Conservation (phyloP, 2,329 filamentous ascomycete genomes). For the Colletotrichum cuscutae region DNA sequence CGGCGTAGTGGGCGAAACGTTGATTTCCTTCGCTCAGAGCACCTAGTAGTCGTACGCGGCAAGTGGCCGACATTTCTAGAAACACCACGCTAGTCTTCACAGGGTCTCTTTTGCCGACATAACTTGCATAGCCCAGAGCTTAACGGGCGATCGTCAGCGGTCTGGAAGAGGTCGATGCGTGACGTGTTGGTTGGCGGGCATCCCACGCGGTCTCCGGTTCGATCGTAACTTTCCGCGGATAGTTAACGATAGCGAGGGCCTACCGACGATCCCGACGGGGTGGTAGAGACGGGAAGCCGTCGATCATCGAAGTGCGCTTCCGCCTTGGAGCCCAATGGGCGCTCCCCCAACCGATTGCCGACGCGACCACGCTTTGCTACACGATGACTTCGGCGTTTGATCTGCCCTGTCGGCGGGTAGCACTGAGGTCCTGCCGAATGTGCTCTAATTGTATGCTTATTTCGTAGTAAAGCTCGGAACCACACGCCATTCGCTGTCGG, state of each 20-base stretch:
- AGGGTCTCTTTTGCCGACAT: neutral
- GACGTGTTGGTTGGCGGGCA: neutral
- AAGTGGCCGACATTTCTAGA: neutral
- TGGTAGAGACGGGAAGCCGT: constrained; percentile 14
- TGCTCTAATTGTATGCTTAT: neutral
- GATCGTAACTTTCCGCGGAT: neutral
- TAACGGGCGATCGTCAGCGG: neutral
- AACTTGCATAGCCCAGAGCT: constrained; percentile 6
- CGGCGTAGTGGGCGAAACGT: neutral
- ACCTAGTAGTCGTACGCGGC: neutral
- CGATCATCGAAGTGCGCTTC: constrained; percentile 19
- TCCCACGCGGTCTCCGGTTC: neutral
- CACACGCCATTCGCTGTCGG: neutral
- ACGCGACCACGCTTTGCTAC: neutral
- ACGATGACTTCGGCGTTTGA: neutral
- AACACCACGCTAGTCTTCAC: constrained; percentile 4
- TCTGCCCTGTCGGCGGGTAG: neutral
- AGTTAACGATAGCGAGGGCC: neutral
- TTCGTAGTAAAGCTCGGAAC: too few relatives aligned
- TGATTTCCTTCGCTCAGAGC: neutral
- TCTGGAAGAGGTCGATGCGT: neutral
- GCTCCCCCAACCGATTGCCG: neutral
- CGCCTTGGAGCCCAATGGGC: neutral
- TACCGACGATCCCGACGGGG: constrained; percentile 8
- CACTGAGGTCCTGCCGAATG: neutral